Evolutionary conservation across 352 stramenopile species (phyloP), one percentile per base, ranked within the genome.

Genomic region (Blastocystis sp.): DNA sequence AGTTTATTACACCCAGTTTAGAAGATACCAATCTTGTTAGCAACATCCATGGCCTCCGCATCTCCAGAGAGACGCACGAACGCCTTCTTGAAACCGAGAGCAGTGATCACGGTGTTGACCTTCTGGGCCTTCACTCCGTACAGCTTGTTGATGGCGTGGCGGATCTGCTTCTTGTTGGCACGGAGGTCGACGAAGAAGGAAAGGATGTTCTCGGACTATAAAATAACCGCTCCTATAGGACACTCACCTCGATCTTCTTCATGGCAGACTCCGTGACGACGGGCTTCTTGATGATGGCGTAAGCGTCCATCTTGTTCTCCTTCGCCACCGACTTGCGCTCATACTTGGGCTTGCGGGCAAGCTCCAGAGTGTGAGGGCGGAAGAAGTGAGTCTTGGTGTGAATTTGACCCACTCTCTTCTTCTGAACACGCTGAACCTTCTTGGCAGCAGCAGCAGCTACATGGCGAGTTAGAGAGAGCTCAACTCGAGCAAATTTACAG

Each of bases 101-200:
- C 94, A 63, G 95, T 64, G 92, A 99, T 98, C 61, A 99, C 92
- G 24, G 97, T 99, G 92, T 99, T 99, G 85, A 99, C 96, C 91
- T 98, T 98, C 88, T 95, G 90, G 42, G 92, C 94, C 91, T 98
- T 94, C 91, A 99, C 98, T 88, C 98, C 94, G 93, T 99, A 99
- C 56, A 99, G 91, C 88, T 97, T 93, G 91, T 98, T 97, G 57
- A 99, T 94, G 78, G 96, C 96, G 85, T 97, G 91, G 93, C 98
- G 99, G 92, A 99, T 99, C 93, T 99, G 97, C 87, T 95, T 93
- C 94, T 99, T 99, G 93, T 99, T 99, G 87, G 96, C 92, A 87
- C 96, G 93, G 72, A 98, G 92, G 89, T 99, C 96, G 61, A 99
- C 96, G 88, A 99, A 96, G 92, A 99, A 99, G 87, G 99, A 96